These are phyloP conservation scores for Mycena galopus DNA, from an alignment of 768 basidiomycete genomes.

Conservation along the genomic window DNA sequence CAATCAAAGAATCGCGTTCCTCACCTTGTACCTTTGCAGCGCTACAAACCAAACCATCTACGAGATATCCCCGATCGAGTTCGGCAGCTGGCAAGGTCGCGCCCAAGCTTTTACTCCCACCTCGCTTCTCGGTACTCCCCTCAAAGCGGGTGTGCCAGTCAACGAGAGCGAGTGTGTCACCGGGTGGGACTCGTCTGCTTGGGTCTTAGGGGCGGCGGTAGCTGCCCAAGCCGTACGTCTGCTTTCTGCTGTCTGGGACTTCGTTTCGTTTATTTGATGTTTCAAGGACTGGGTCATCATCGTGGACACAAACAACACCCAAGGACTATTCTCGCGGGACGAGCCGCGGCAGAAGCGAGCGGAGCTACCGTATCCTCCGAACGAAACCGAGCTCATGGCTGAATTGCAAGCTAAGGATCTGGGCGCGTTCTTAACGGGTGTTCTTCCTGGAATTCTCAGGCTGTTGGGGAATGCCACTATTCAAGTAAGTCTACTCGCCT, in stretches of 20 bases:
- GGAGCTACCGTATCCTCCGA: slow-evolving; percentile 12
- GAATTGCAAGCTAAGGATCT: neutral
- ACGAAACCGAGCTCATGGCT: slow-evolving; percentile 11
- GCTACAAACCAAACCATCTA: slow-evolving; percentile 26
- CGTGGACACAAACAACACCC: slow-evolving; percentile 19
- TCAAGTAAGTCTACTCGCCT: slow-evolving; percentile 8
- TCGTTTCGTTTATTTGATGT: neutral
- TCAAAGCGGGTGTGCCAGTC: slow-evolving; percentile 16
- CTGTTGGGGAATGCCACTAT: slow-evolving; percentile 20
- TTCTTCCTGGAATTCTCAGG: slow-evolving; percentile 9
- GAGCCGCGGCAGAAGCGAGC: slow-evolving; percentile 1
- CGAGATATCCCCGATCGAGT: slow-evolving; percentile 4
- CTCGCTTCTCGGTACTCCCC: slow-evolving; percentile 16
- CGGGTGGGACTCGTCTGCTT: slow-evolving; percentile 11
- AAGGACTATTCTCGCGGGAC: slow-evolving; percentile 11
- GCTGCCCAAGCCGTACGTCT: slow-evolving; percentile 8
- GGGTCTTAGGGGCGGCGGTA: slow-evolving; percentile 6
- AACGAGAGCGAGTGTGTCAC: slow-evolving; percentile 16
- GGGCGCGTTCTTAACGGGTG: neutral
- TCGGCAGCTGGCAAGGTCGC: slow-evolving; percentile 23
- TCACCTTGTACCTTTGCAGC: neutral
- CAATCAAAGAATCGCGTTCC: neutral
- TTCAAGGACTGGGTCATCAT: slow-evolving; percentile 23
- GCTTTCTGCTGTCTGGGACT: neutral
- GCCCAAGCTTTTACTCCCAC: slow-evolving; percentile 20